Base-by-base conservation (phyloP, 192 early-diverging fungal species). In the Backusella australiensis region DNA sequence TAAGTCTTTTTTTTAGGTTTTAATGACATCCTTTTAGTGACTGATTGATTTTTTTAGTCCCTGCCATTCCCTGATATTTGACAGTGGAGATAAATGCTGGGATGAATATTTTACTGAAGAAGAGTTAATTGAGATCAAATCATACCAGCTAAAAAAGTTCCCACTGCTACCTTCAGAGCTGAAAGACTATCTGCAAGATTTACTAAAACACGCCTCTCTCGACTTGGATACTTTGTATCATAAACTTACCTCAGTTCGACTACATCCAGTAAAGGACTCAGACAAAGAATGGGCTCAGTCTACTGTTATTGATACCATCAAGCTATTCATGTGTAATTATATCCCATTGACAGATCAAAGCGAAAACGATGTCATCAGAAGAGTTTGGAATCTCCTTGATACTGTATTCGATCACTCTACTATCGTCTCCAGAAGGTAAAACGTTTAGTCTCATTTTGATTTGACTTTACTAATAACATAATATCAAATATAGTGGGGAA, bases 281-380 rank as follows among this genome's bases (percentile, higher is more conserved):
- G 63, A 4, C 32, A 23, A 32, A 66, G 63, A 23, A 66, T 66
- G 63, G 63, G 63, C 32, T 14, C 63, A 66, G 32, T 14, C 63
- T 11, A 66, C 63, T 66, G 14, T 66, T 66, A 7, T 66, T 12
- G 9, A 9, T 23, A 66, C 66, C 32, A 67, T 67, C 34, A 67
- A 67, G 11, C 66, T 67, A 32, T 35, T 67, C 34, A 67, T 67
- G 34, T 67, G 14, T 4, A 67, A 67, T 32, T 67, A 67, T 67
- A 19, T 67, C 66, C 34, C 66, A 35, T 34, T 67, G 14, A 34
- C 32, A 3, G 35, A 67, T 34, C 34, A 34, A 67, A 35, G 32
- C 17, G 66, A 67, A 67, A 34, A 14, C 15, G 66, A 34, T 67
- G 34, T 67, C 8, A 32, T 67, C 29, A 19, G 66, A 32, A 32